Conservation (phyloP, 345 rosid species). For the Microcos paniculata region DNA sequence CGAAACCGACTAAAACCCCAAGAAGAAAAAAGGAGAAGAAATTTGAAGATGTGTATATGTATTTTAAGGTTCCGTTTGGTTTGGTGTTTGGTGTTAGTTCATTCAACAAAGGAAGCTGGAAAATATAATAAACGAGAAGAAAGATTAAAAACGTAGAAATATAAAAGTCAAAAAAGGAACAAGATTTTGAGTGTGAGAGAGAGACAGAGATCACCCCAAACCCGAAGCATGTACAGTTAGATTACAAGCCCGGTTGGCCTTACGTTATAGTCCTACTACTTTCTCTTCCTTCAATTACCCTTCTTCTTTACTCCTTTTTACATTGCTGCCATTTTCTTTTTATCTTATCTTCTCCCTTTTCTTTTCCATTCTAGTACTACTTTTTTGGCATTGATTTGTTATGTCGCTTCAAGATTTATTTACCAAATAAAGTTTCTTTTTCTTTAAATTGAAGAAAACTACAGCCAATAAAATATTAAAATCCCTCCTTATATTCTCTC, state of each 20-base stretch:
- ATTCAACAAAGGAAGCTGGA: constrained; percentile 52
- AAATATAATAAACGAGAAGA: constrained; percentile 2
- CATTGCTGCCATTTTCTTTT: neutral
- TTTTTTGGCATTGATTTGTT: too few relatives aligned
- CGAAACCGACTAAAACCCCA: constrained; percentile 30
- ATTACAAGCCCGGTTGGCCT: constrained; percentile 36
- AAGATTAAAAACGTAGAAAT: constrained; percentile 23
- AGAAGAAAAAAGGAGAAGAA: neutral
- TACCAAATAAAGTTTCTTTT: too few relatives aligned
- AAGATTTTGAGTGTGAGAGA: neutral
- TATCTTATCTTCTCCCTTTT: neutral
- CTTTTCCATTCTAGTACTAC: neutral
- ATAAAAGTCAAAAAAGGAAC: constrained; percentile 31
- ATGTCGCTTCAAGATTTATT: too few relatives aligned
- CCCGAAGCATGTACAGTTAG: constrained; percentile 21
- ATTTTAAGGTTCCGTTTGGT: constrained; percentile 25
- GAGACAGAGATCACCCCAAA: neutral
- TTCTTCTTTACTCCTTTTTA: neutral
- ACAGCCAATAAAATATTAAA: too few relatives aligned
- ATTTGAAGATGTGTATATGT: neutral
- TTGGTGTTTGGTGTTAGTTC: constrained; percentile 24
- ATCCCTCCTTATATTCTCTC: too few relatives aligned
- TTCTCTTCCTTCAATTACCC: constrained; percentile 13
- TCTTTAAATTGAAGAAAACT: too few relatives aligned
- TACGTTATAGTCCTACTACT: constrained; percentile 31